These are phyloP conservation scores for Corinectria fuckeliana DNA, from an alignment of 2,329 filamentous ascomycete genomes.

Conservation along the genomic window DNA sequence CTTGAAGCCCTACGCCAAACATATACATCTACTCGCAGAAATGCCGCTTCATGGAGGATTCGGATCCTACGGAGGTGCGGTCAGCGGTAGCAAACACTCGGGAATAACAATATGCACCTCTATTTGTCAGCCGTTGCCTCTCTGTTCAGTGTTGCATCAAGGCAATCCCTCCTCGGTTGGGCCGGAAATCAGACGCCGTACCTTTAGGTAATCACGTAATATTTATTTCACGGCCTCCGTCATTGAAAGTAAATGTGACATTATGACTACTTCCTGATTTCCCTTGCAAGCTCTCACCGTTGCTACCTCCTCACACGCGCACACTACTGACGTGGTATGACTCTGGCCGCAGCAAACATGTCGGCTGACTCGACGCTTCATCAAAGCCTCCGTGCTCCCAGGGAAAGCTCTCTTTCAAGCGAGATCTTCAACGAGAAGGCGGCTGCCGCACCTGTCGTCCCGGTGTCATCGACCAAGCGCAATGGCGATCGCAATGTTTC, in stretches of 20 bases:
- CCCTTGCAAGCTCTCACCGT: background rate
- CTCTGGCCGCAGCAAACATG: background rate
- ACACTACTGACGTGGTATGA: background rate
- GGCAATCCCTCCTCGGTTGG: background rate
- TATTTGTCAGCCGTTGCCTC: background rate
- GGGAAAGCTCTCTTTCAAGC: constrained; percentile 3
- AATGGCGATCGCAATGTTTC: background rate
- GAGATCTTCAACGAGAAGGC: constrained; percentile 7
- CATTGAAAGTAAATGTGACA: background rate
- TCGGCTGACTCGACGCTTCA: background rate
- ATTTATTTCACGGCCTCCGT: background rate
- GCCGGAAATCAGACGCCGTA: background rate
- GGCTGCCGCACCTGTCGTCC: background rate
- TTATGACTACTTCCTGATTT: background rate
- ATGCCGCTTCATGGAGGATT: background rate
- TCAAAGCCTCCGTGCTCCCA: background rate
- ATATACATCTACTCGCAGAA: background rate
- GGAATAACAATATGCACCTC: background rate
- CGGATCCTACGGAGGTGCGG: background rate
- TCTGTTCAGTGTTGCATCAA: background rate
- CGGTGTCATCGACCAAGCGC: background rate
- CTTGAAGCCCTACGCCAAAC: no score
- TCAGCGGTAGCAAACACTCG: no score
- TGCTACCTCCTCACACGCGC: no score
- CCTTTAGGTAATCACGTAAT: background rate